Percentiles rank a stretch among this genome's conserved stretches.
Conservation (phyloP, 2,329 filamentous ascomycete genomes). For the Diaporthe amygdali region DNA sequence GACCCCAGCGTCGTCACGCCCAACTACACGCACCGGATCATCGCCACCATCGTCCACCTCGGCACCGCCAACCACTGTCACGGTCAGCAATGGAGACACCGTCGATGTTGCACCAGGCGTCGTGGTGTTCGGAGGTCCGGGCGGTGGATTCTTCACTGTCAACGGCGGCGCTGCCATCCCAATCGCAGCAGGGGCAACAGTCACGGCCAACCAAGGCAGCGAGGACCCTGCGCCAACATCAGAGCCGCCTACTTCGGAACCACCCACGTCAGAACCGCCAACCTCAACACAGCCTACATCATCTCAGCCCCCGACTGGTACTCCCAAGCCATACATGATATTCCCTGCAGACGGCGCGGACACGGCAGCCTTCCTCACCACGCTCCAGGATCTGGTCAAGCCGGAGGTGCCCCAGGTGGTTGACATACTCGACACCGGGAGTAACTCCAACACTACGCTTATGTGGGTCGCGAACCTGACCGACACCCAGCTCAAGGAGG, state of each 20-base stretch:
- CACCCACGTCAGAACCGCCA: not conserved
- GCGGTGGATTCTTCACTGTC: not conserved
- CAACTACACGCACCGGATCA: not conserved
- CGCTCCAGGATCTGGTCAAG: not conserved
- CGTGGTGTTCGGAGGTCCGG: not conserved
- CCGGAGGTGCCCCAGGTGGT: not conserved
- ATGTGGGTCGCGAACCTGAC: slow-evolving; percentile 2
- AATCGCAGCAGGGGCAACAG: not conserved
- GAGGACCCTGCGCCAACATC: not conserved
- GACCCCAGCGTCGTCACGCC: not conserved
- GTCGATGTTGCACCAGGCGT: not conserved
- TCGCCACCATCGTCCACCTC: not conserved
- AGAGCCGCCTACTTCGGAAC: not conserved
- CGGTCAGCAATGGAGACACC: not conserved
- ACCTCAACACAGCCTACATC: not conserved
- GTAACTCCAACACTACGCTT: not conserved
- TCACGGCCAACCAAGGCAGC: not conserved
- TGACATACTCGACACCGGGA: not conserved
- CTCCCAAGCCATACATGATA: not conserved
- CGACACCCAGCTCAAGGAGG: not conserved
- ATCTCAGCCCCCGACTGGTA: not conserved
- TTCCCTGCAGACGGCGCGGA: not conserved
- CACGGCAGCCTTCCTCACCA: not conserved
- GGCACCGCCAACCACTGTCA: not conserved
- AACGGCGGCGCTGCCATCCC: not conserved